These are phyloP conservation scores for Diaporthe longicolla DNA, from an alignment of 2,329 filamentous ascomycete genomes.

Conservation along the genomic window DNA sequence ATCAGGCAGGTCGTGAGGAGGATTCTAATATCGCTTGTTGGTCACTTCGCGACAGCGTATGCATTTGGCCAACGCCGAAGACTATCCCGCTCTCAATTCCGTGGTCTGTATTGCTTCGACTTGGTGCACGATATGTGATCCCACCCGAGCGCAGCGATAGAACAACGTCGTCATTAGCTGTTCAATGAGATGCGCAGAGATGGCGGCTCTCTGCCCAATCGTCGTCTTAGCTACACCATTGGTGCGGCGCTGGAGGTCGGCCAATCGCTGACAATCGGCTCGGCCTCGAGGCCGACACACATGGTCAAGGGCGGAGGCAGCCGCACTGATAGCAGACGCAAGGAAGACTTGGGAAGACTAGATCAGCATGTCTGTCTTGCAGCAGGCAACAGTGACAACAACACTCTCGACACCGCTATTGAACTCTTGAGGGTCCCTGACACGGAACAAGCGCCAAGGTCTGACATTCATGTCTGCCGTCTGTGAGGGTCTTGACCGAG, in stretches of 20 bases:
- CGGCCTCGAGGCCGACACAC: not conserved
- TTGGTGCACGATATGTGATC: not conserved
- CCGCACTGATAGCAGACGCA: not conserved
- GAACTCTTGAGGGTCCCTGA: not conserved
- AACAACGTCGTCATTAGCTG: not conserved
- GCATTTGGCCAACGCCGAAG: not conserved
- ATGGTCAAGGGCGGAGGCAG: not conserved
- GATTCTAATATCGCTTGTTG: not conserved
- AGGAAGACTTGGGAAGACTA: not conserved
- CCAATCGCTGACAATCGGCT: constrained; percentile 4
- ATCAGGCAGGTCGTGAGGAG: constrained; percentile 22
- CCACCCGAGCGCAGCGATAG: not conserved
- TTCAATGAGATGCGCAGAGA: not conserved
- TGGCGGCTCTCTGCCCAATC: not conserved
- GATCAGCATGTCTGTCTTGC: not conserved
- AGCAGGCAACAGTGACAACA: not conserved
- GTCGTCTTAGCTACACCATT: not conserved
- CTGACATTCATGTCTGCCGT: not conserved
- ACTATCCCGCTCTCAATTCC: not conserved
- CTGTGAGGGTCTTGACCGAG: constrained; percentile 5
- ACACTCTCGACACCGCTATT: not conserved
- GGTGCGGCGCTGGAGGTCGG: not conserved
- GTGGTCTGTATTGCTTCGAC: not conserved
- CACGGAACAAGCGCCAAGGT: not conserved
- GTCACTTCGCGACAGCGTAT: not conserved